These are phyloP conservation scores for Zangia roseola DNA, from an alignment of 768 basidiomycete species.

Conservation along the genomic window DNA sequence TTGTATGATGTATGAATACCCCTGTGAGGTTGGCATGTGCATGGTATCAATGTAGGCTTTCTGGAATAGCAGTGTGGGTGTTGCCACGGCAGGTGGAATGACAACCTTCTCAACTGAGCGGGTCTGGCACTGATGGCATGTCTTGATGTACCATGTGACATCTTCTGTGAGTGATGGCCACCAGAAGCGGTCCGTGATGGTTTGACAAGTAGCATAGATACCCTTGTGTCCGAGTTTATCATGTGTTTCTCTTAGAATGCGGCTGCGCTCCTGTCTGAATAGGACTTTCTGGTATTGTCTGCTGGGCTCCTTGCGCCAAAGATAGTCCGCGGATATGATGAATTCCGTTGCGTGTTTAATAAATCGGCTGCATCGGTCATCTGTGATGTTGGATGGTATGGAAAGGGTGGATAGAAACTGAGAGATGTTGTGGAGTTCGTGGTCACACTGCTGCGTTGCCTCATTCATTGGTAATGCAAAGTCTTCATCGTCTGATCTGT, in stretches of 20 bases:
- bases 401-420: background rate
- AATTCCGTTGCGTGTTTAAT: constrained; percentile 9
- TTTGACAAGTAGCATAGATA: background rate
- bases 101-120: constrained; percentile 17
- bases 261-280: background rate
- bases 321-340: no score
- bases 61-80: background rate
- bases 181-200: constrained; percentile 26
- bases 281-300: constrained; percentile 27
- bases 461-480: background rate
- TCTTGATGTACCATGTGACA: constrained; percentile 31
- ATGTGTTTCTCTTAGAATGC: background rate
- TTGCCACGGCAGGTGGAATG: constrained; percentile 18
- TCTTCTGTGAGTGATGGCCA: constrained; percentile 30
- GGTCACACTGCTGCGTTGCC: background rate
- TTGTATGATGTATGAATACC: constrained; percentile 37
- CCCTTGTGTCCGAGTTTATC: constrained; percentile 6
- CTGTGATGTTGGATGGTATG: no score
- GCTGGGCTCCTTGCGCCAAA: constrained; percentile 22
- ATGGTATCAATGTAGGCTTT: constrained; percentile 42
- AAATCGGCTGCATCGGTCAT: no score
- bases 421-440: background rate
- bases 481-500: background rate
- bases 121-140: constrained; percentile 41
- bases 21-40: constrained; percentile 35